Percentiles rank a stretch among this genome's conserved stretches.
Conservation (phyloP, 2,329 filamentous ascomycete genomes). For the Penicillium sclerotiorum region DNA sequence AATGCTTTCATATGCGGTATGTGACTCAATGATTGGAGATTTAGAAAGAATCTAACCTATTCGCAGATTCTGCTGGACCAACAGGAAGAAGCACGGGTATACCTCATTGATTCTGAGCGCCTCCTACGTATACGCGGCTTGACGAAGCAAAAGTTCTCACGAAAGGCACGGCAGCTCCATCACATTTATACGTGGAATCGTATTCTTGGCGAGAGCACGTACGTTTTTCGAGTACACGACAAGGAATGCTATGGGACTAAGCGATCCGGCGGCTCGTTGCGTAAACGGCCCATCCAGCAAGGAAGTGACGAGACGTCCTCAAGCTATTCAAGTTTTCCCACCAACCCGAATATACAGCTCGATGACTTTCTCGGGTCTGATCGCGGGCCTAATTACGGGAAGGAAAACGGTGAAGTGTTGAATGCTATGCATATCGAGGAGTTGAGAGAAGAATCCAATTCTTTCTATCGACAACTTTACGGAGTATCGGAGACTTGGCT, state of each 20-base stretch:
- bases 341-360: constrained; percentile 19
- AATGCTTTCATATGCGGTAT: constrained; percentile 4
- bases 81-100: constrained; percentile 29
- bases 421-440: not conserved
- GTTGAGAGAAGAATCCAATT: not conserved
- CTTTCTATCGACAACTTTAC: constrained; percentile 28
- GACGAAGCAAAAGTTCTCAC: constrained; percentile 28
- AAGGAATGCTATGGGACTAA: not conserved
- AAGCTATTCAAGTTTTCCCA: constrained; percentile 2
- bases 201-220: constrained; percentile 30
- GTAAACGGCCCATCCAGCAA: not conserved
- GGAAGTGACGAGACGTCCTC: not conserved
- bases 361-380: constrained; percentile 32
- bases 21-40: no score
- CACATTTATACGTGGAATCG: constrained; percentile 36
- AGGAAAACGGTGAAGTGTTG: not conserved
- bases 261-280: not conserved
- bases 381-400: not conserved
- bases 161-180: constrained; percentile 31
- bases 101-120: constrained; percentile 32
- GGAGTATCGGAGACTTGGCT: constrained; percentile 42
- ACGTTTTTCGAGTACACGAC: constrained; percentile 16
- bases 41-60: no score
- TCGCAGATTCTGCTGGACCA: constrained; percentile 2
- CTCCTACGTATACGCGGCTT: constrained; percentile 31